These are phyloP conservation scores for Lecanoromycetidae sp. DNA, from an alignment of 2,329 filamentous ascomycete species.

Conservation along the genomic window DNA sequence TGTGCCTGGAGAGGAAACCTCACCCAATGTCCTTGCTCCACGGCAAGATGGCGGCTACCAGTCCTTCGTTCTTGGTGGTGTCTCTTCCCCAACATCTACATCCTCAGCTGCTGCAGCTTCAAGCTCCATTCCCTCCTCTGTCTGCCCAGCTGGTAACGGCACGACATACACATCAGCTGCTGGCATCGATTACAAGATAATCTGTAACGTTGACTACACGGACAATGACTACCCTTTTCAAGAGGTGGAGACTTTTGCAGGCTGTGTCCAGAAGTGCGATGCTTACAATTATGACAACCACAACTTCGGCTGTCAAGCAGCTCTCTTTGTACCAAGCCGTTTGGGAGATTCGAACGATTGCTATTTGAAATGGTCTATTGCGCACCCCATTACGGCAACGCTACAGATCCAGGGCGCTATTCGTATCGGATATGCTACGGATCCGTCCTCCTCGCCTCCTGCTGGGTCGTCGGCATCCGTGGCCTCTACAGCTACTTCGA, in stretches of 20 bases:
- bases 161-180: conserved; percentile 15
- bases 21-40: neutral
- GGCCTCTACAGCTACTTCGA: neutral
- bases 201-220: conserved; percentile 23
- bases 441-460: neutral
- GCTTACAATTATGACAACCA: conserved; percentile 19
- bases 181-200: conserved; percentile 19
- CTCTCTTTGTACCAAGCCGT: conserved; percentile 22
- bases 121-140: conserved; percentile 2
- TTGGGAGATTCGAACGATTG: conserved; percentile 21
- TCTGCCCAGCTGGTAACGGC: conserved; percentile 20
- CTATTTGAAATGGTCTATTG: conserved; percentile 23
- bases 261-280: conserved; percentile 22
- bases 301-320: conserved; percentile 18
- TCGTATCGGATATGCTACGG: conserved; percentile 3
- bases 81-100: conserved; percentile 5
- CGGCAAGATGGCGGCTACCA: conserved; percentile 13
- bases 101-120: conserved; percentile 3
- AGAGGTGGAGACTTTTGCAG: conserved; percentile 20
- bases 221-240: conserved; percentile 22
- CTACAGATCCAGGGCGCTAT: conserved; percentile 21
- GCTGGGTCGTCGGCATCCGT: neutral
- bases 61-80: conserved; percentile 9
- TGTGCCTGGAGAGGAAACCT: too few species aligned
- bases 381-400: conserved; percentile 18